Evolutionary conservation across 306 rosid species (phyloP).

Genomic region (Castanea crenata): DNA sequence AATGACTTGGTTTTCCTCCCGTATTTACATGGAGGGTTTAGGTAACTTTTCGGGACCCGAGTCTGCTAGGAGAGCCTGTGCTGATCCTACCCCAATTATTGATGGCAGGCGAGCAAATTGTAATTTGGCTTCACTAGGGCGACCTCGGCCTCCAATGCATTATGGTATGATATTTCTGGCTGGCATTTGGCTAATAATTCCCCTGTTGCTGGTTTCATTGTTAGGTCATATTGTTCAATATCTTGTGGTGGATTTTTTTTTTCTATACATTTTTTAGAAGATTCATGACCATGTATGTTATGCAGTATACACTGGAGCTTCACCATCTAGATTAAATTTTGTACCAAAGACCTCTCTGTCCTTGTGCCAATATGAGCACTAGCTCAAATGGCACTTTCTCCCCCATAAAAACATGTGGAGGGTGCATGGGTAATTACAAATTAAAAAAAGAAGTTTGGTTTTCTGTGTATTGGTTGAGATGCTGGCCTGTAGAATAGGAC

Average conservation of each 20-base stretch:
- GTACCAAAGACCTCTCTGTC: neutral
- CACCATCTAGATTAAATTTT: neutral
- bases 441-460: neutral
- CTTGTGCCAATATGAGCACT: too few species aligned
- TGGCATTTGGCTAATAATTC: neutral
- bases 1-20: slow-evolving; percentile 68
- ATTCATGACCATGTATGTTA: neutral
- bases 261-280: neutral
- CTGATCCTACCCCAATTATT: slow-evolving; percentile 80
- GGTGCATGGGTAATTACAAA: neutral
- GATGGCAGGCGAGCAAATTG: slow-evolving; percentile 97
- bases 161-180: slow-evolving; percentile 44
- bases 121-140: slow-evolving; percentile 90
- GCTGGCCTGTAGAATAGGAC: neutral
- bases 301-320: neutral
- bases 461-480: neutral
- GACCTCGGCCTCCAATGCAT: slow-evolving; percentile 65
- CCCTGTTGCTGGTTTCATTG: neutral
- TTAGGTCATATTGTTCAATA: neutral
- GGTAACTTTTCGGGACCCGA: slow-evolving; percentile 97
- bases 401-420: too few species aligned
- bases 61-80: slow-evolving; percentile 92
- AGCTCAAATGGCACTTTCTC: too few species aligned
- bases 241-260: neutral
- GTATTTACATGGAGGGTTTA: slow-evolving; percentile 86